Base-by-base conservation (phyloP, 768 basidiomycete species). In the Pilatotrama ljubarskyi region DNA sequence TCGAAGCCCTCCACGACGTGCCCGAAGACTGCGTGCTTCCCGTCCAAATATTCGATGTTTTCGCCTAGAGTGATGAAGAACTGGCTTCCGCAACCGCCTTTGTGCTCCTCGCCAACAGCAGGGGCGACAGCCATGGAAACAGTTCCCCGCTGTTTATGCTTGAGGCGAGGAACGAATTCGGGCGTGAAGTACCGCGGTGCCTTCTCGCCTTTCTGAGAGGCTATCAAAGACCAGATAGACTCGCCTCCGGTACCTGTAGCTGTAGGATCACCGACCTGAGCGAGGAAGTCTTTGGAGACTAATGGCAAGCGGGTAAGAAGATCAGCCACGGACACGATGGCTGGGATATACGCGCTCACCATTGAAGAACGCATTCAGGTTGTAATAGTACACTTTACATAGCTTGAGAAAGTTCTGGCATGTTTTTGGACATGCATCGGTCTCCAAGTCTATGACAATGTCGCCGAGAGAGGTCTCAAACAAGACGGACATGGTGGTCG, bases 101-200 rank as follows among this genome's bases (percentile, higher is more conserved):
- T 71, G 25, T 64, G 68, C 29, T 83, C 77, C 3, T 81, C 84
- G 51, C 84, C 87, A 13, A 88, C 64, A 0, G 85, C 78, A n/a
- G 94, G 94, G 2, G 96, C 91, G 10, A 98, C 86, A 8, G 97
- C 97, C 97, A 98, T 98, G 0, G 95, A 98, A 15, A 99, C 90
- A 0, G 94, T 98, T 18, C 97, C 97, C 65, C 83, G 87, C 9
- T 78, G 75, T 0, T 79, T 80, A 70, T 99, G 97, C 74, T 98
- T 98, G 60, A 98, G 80, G 58, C 81, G 84, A 1, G 91, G 86
- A 1, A 84, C 74, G 55, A 95, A 80, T 70, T 93, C 91, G 0
- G 95, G 95, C n/a, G 83, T 71, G 69, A 95, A 95, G 74, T 97
- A 95, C 25, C 95, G 87, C n/a, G 86, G 77, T 7, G 79, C 70